These are phyloP conservation scores for Candida boleticola DNA, from an alignment of 805 yeast species.

Conservation along the genomic window DNA sequence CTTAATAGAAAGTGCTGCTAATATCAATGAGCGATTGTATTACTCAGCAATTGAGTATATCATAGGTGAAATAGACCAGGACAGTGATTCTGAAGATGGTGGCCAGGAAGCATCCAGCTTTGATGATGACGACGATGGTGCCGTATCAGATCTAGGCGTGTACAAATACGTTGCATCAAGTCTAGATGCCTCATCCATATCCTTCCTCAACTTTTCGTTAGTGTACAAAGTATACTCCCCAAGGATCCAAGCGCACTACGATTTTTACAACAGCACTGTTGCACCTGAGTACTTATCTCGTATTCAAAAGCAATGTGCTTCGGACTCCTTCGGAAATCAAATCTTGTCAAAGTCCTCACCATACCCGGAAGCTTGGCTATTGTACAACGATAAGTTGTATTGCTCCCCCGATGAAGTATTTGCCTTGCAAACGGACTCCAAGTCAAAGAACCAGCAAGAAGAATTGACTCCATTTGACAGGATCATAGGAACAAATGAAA, in stretches of 20 bases:
- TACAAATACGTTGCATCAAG: constrained; percentile 6
- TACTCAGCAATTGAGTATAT: constrained; percentile 18
- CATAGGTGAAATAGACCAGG: constrained; percentile 16
- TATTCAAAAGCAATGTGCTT: constrained; percentile 20
- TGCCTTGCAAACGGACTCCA: constrained; percentile 65
- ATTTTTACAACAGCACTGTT: constrained; percentile 41
- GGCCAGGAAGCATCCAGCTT: background rate
- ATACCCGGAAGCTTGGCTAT: constrained; percentile 44
- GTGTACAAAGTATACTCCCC: constrained; percentile 55
- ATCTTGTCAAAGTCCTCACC: constrained; percentile 14
- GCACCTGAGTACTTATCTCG: constrained; percentile 20
- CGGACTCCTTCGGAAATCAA: constrained; percentile 33
- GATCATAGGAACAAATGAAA: constrained; percentile 51
- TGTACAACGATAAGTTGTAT: constrained; percentile 51
- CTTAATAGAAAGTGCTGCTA: constrained; percentile 40
- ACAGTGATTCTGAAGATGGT: constrained; percentile 4
- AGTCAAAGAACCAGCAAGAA: constrained; percentile 8
- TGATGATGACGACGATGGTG: constrained; percentile 1
- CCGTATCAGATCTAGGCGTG: constrained; percentile 5
- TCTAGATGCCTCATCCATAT: constrained; percentile 3
- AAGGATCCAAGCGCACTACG: constrained; percentile 61
- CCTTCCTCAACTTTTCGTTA: constrained; percentile 42
- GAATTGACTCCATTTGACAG: constrained; percentile 54
- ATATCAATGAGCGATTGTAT: constrained; percentile 35
- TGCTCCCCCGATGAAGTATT: constrained; percentile 72